Base-by-base conservation (phyloP, 2,329 filamentous ascomycete genomes). In the Ophiosphaerella herpotricha region DNA sequence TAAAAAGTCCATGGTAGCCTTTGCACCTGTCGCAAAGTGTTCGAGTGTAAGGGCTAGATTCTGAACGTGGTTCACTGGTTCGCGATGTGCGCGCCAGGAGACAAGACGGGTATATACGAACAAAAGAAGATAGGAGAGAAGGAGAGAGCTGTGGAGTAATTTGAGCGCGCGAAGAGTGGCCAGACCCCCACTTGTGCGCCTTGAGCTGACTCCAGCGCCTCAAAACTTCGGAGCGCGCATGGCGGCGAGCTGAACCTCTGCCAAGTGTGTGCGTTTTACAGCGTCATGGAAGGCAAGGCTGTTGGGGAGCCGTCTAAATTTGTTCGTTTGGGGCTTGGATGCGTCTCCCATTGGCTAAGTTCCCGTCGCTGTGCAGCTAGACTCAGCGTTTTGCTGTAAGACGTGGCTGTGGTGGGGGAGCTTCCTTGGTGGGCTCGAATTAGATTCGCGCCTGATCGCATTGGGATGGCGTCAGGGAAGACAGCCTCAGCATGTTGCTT, bases 331-430 rank as follows among this genome's bases (percentile, higher is more conserved):
- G 21, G 18, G 18, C 3, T 40, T 9, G 7, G 21, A 12, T 4
- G 16, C 26, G 13, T 36, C 21, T 32, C 26, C 16, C 21, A 47
- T 54, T 46, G 48, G 51, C 6, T 34, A 31, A 24, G 23, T 32
- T 9, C 7, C 4, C 8, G 26, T 18, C 26, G n/a, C 14, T 38
- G 41, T 37, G 34, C 35, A 38, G 46, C 43, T 29, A 11, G 7
- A 11, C 26, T 7, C 26, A 34, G 24, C 43, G 34, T 37, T 34
- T 11, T 39, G 34, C 43, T 24, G 18, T 23, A 38, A 43, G 43
- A 41, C 40, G 55, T 55, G 55, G 49, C 55, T 50, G 43, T 55
- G 51, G 32, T 18, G 45, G 46, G 26, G 47, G n/a, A 44, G 43
- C 43, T 16, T 18, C 39, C 39, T 34, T 42, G 29, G 26, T 34